A percentile compares a stretch with the other conserved stretches of the same genome.
Conservation (phyloP, 1,139 yeast species). For the Saccharomyces uvarum region DNA sequence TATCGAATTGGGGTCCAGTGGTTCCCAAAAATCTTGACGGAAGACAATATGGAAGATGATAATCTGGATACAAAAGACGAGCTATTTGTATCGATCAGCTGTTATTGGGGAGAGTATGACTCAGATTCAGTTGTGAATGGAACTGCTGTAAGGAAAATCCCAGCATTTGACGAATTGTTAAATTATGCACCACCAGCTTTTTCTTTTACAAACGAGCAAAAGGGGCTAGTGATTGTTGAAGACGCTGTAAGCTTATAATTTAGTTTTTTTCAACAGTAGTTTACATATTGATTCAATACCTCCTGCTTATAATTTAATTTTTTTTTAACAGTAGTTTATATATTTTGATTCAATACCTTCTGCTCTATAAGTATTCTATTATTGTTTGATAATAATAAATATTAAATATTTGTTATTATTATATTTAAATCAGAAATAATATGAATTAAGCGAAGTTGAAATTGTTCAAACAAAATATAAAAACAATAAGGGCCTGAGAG, state of each 20-base stretch:
- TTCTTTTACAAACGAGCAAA: slow-evolving; percentile 56
- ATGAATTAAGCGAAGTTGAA: too few species aligned
- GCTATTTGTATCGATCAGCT: slow-evolving; percentile 51
- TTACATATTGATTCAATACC: not conserved
- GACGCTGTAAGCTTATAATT: slow-evolving; percentile 19
- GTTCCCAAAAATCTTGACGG: slow-evolving; percentile 54
- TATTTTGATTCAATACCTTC: too few species aligned
- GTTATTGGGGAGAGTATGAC: slow-evolving; percentile 71
- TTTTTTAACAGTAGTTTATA: not conserved
- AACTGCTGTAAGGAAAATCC: slow-evolving; percentile 39
- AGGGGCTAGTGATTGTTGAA: slow-evolving; percentile 56
- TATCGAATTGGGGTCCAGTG: slow-evolving; percentile 67
- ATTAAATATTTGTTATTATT: too few species aligned
- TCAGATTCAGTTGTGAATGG: slow-evolving; percentile 36
- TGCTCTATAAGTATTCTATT: too few species aligned
- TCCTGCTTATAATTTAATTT: slow-evolving; percentile 4
- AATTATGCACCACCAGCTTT: slow-evolving; percentile 58
- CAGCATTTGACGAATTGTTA: slow-evolving; percentile 62
- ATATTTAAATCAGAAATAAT: too few species aligned
- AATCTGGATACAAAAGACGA: slow-evolving; percentile 42
- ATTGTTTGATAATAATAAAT: too few species aligned
- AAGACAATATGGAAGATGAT: slow-evolving; percentile 33
- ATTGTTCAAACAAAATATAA: too few species aligned
- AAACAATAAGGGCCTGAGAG: too few species aligned
- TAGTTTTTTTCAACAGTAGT: not conserved